A percentile compares a stretch with the other conserved stretches of the same genome.
These are phyloP conservation scores for Pelargonium nanum DNA, from an alignment of 345 rosid species.

Conservation along the genomic window DNA sequence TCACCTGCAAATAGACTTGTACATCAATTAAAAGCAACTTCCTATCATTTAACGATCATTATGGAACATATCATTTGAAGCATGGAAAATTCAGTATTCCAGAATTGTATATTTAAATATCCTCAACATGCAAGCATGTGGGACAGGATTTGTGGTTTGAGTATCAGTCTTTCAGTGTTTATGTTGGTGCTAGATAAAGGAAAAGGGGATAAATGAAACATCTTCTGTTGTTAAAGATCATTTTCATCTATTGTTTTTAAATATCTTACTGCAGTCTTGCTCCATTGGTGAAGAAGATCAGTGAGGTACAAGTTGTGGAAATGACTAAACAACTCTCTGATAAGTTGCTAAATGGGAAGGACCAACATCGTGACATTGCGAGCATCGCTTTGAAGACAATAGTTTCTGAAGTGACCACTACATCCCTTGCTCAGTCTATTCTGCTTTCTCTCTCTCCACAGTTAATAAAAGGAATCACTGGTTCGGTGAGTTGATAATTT, in stretches of 20 bases:
- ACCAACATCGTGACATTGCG: constrained; percentile 94
- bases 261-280: constrained; percentile 64
- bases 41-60: no score
- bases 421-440: constrained; percentile 66
- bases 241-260: constrained; percentile 2
- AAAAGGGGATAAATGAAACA: background rate
- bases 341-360: constrained; percentile 77
- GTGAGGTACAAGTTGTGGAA: constrained; percentile 67
- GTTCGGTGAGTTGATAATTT: constrained; percentile 51
- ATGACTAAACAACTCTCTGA: constrained; percentile 72
- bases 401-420: constrained; percentile 53
- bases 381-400: constrained; percentile 96
- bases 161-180: no score
- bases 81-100: background rate
- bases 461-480: constrained; percentile 72
- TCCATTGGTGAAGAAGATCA: constrained; percentile 88
- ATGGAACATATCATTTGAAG: background rate
- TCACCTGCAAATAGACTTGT: no score
- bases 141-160: background rate
- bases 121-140: background rate
- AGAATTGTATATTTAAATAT: background rate
- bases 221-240: background rate
- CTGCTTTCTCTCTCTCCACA: constrained; percentile 56
- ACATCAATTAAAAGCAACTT: no score
- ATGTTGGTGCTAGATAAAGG: background rate